Evolutionary conservation across 2,329 filamentous ascomycete species (phyloP), one percentile per base, ranked within the genome.

Genomic region (Madurella fahalii): DNA sequence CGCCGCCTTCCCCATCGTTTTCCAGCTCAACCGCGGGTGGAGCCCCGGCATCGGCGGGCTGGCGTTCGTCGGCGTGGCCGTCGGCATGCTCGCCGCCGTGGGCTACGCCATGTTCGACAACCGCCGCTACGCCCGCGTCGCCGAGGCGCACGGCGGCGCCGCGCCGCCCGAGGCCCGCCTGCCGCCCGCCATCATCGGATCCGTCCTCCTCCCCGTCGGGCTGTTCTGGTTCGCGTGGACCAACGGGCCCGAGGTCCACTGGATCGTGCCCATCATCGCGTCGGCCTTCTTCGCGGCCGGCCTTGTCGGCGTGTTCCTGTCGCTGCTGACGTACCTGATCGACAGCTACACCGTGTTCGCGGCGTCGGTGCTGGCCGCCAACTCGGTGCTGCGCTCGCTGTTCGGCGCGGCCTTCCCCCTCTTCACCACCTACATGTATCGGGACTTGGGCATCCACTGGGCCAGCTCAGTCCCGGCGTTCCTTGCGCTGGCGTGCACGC

Each of bases 291-390:
- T 77, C 58, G 71, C 68, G 8, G 67, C 66, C 46, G 72, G 78
- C 5, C 67, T 80, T 45, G 81, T 87, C 1, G 68, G 86, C 31
- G 82, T 89, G 37, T 89, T 89, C 73, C 69, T 89, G n/a, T 75
- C 76, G 5, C 70, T 84, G 44, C 77, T 83, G 65, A 86, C 83
- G 69, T 89, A 88, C 69, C 76, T 89, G 12, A 81, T 89, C 57
- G 86, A 89, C 64, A 73, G 82, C 5, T 84, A 90, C 68, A 85
- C 85, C 49, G 86, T 92, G 62, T 93, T 86, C 59, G 88, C 89
- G 1, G 88, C 88, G 0, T 89, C 84, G 0, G 87, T 85, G 0
- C 74, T 92, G 9, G 88, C 89, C 2, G 87, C 86, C 46, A 90
- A 85, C 69, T 78, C 83, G 2, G 82, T 91, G 25, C 72, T 91